phyloP scores from a whole-genome alignment of 345 rosid species.

The Eutrema japonicum region DNA sequence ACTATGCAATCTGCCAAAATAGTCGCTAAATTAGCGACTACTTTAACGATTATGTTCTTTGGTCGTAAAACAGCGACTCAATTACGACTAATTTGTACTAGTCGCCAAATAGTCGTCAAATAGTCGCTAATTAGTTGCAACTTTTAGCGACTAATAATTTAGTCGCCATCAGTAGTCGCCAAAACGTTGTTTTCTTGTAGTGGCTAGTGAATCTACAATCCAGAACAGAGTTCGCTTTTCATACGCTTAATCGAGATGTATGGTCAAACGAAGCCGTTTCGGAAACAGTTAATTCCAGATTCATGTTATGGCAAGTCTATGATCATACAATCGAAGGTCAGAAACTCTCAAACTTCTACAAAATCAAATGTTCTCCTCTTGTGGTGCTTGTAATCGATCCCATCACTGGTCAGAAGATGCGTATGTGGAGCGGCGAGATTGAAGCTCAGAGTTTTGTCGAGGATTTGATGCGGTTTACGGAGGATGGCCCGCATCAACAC shows the following conservation, averaged over 20 bases:
- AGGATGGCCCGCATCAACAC: slow-evolving; percentile 75
- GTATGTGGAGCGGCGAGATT: slow-evolving; percentile 78
- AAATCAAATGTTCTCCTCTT: slow-evolving; percentile 60
- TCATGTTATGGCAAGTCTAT: slow-evolving; percentile 79
- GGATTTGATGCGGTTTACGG: slow-evolving; percentile 75
- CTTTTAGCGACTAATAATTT: too few relatives aligned
- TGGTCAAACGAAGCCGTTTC: slow-evolving; percentile 89
- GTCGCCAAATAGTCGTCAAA: too few relatives aligned
- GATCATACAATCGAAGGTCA: slow-evolving; percentile 51
- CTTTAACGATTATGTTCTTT: too few relatives aligned
- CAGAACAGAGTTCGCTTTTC: slow-evolving; percentile 70
- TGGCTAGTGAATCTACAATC: slow-evolving; percentile 87
- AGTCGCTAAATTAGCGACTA: too few relatives aligned
- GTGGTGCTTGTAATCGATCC: slow-evolving; percentile 89
- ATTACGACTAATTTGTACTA: too few relatives aligned
- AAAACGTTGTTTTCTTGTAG: too few relatives aligned
- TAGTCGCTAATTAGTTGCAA: too few relatives aligned
- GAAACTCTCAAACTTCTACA: slow-evolving; percentile 79
- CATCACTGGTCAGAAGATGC: slow-evolving; percentile 87
- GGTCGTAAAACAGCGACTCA: too few relatives aligned
- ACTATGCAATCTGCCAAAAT: too few relatives aligned
- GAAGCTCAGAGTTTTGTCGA: slow-evolving; percentile 80
- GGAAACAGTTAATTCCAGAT: slow-evolving; percentile 63
- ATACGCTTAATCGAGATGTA: slow-evolving; percentile 80
- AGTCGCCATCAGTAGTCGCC: too few relatives aligned